A percentile compares a stretch with the other conserved stretches of the same genome.
Conservation (phyloP, 345 rosid species). For the Moringa oleifera region DNA sequence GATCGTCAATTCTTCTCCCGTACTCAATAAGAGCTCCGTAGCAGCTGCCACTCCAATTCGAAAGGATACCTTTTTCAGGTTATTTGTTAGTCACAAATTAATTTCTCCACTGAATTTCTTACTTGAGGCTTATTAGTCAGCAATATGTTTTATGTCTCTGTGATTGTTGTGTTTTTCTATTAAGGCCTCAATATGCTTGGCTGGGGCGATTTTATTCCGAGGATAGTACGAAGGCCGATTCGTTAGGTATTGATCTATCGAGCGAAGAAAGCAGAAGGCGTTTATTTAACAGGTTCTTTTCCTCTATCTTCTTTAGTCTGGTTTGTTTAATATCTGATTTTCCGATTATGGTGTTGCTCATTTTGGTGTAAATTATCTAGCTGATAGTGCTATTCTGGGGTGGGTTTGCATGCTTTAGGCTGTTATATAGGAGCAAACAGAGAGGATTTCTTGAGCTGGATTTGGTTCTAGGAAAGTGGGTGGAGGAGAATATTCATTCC, state of each 20-base stretch:
- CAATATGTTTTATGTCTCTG: too few species aligned
- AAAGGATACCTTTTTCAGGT: conserved; percentile 23
- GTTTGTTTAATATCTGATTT: not conserved
- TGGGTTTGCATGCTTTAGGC: conserved; percentile 25
- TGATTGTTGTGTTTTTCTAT: not conserved
- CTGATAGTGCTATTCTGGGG: not conserved
- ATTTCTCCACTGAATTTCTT: not conserved
- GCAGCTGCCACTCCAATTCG: not conserved
- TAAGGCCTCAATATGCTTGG: conserved; percentile 41
- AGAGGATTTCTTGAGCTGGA: conserved; percentile 93
- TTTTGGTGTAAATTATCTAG: not conserved
- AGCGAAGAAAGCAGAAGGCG: conserved; percentile 69
- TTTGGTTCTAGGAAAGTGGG: conserved; percentile 91
- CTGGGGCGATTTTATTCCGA: conserved; percentile 40
- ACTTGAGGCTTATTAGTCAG: not conserved
- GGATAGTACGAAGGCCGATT: conserved; percentile 19
- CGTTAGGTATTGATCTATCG: conserved; percentile 53
- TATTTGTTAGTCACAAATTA: not conserved
- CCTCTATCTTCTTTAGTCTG: not conserved
- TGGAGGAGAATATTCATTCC: conserved; percentile 62
- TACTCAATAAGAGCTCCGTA: conserved; percentile 17
- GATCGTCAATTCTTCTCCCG: conserved; percentile 31
- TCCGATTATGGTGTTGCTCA: not conserved
- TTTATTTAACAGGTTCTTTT: conserved; percentile 55
- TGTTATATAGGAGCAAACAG: conserved; percentile 92